Conservation (phyloP, 176 grass and related monocot species). For the Miscanthus lutarioriparius region DNA sequence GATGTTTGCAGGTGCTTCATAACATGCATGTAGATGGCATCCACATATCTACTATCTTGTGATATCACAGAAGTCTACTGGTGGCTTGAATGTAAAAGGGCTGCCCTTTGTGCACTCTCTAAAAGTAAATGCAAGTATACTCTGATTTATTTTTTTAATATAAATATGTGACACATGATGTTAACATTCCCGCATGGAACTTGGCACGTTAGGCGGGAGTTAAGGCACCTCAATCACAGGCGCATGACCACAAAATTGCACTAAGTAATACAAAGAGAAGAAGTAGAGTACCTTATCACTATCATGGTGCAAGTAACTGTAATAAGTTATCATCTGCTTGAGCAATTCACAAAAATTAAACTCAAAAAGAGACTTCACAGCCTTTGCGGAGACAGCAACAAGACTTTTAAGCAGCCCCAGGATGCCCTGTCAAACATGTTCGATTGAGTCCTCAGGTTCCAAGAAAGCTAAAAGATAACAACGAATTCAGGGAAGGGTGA, state of each 20-base stretch:
- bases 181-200: background rate
- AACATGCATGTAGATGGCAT: background rate
- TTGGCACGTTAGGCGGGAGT: background rate
- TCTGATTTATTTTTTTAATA: too few relatives aligned
- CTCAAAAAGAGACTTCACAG: conserved; percentile 51
- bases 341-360: conserved; percentile 44
- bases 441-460: background rate
- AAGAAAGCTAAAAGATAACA: background rate
- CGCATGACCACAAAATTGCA: background rate
- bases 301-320: conserved; percentile 15
- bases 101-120: background rate
- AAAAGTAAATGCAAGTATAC: too few relatives aligned
- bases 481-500: background rate
- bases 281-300: conserved; percentile 35
- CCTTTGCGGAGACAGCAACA: conserved; percentile 43
- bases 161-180: conserved; percentile 2
- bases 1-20: background rate
- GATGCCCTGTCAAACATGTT: conserved; percentile 36
- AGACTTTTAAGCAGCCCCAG: conserved; percentile 48
- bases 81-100: background rate
- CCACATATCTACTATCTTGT: conserved; percentile 4
- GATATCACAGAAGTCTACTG: conserved; percentile 1
- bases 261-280: background rate
- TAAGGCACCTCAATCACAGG: background rate
- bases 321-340: conserved; percentile 41